Base-by-base conservation (phyloP, 768 basidiomycete species). In the Xerocomellus intermedius region DNA sequence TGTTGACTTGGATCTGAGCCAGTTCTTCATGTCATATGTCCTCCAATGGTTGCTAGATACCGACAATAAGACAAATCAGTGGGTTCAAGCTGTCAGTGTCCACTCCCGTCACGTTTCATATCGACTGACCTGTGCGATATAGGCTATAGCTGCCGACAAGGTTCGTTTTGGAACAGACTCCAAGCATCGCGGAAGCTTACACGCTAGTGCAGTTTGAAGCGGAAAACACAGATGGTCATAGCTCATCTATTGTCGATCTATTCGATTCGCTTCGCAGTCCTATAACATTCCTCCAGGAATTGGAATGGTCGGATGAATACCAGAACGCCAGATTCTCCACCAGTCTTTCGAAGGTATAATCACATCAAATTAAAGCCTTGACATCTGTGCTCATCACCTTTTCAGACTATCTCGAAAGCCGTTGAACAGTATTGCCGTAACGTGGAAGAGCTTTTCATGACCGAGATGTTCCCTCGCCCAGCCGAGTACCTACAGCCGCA, bases 171-270 rank as follows among this genome's bases (percentile, higher is more conserved):
- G 47, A 36, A 33, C 19, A 8, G 21, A 17, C 5, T 45, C 9
- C n/a, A 46, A 41, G 33, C 16, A 38, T 48, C 12, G 28, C 12
- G 24, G 17, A 41, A 43, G 37, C 56, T 58, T 26, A 61, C 45
- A 43, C 53, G 44, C 19, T 8, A 8, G 36, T 42, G 26, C n/a
- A 89, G 86, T 92, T 91, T 61, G 80, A 94, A 76, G 79, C 91
- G 52, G 82, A 94, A 74, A 81, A 89, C 56, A 55, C 77, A 12
- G 84, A 91, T 70, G 90, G 90, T 0, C 91, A 95, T 64, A 96
- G 93, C 62, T 94, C 95, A n/a, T 98, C 96, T 0, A 95, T 99
- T 51, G 86, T 94, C 22, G 97, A 99, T 71, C 79, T 99, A 1
- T 98, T 98, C 65, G 94, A 94, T 58, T 97, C 94, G 3, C 79